Evolutionary conservation across 306 rosid genomes (phyloP), one percentile per base, ranked within the genome.

Genomic region (Mimosa bimucronata): DNA sequence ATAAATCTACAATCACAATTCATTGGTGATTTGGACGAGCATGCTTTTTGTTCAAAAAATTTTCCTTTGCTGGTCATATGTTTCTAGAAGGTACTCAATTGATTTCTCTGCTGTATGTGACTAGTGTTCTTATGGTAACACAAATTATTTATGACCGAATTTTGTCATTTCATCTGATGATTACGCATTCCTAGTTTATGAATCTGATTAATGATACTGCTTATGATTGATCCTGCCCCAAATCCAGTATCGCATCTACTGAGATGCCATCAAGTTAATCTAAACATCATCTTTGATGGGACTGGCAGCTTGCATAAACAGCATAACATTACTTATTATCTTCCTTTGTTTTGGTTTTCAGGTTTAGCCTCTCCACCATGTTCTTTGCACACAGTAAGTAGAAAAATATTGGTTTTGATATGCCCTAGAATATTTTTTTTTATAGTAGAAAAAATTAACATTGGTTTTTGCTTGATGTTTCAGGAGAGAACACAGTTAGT

Each of bases 341-440:
- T 58, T 23, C 65, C 31, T 23, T 23, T 58, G 65, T 25, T 23
- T 23, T 58, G 65, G 7, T 58, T 58, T 58, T 58, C 65, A 58
- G 65, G 65, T 58, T 58, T 58, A 58, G 65, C 65, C 65, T 58
- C 65, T 58, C 65, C 31, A 58, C 65, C 65, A 58, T 58, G 65
- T 58, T 58, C 30, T 58, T 58, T 58, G 65, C 65, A 0, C 65
- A 58, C 65, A 58, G 65, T 58, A 25, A 58, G 65, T 58, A n/a
- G n/a, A n/a, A n/a, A n/a, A n/a, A n/a, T n/a, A n/a, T n/a, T n/a
- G n/a, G n/a, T n/a, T n/a, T n/a, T 58, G 65, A 10, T 23, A 9
- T 11, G 28, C 62, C 30, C 31, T 58, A 11, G 65, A 57, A 29
- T 25, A 58, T 58, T 58, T 58, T 58, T 58, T 34, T 58, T 25